Percentiles rank a stretch among this genome's conserved stretches.
These are phyloP conservation scores for Prunus davidiana DNA, from an alignment of 306 rosid species.

Conservation along the genomic window DNA sequence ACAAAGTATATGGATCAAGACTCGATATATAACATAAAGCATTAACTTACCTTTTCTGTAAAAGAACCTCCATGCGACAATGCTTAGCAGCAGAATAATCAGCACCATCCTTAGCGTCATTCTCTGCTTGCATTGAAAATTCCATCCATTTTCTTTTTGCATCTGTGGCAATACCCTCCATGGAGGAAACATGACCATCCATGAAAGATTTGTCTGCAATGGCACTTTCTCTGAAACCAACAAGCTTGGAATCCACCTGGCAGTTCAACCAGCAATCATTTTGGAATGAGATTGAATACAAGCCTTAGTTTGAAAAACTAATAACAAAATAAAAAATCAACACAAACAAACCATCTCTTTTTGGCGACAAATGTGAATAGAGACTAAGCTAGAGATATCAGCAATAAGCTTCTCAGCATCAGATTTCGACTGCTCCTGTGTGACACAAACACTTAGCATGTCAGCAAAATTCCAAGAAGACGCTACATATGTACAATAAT, in stretches of 20 bases:
- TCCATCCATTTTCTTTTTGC: slow-evolving; percentile 92
- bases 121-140: slow-evolving; percentile 68
- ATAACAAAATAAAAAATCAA: background rate
- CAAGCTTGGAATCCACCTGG: slow-evolving; percentile 80
- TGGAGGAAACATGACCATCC: slow-evolving; percentile 66
- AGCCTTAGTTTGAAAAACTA: background rate
- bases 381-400: slow-evolving; percentile 68
- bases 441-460: slow-evolving; percentile 4
- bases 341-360: slow-evolving; percentile 62
- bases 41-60: slow-evolving; percentile 62
- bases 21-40: background rate
- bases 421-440: slow-evolving; percentile 79
- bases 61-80: slow-evolving; percentile 78
- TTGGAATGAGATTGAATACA: background rate
- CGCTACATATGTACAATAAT: background rate
- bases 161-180: slow-evolving; percentile 58
- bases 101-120: slow-evolving; percentile 60
- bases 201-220: slow-evolving; percentile 62
- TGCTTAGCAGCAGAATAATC: slow-evolving; percentile 88
- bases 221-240: slow-evolving; percentile 62
- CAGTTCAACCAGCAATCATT: slow-evolving; percentile 20
- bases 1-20: slow-evolving; percentile 1
- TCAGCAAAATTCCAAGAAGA: slow-evolving; percentile 20
- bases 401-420: slow-evolving; percentile 87
- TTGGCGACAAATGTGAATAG: slow-evolving; percentile 69